Percentiles rank a stretch among this genome's conserved stretches.
Evolutionary conservation across 805 yeast genomes (phyloP).

Genomic region (Candida silvatica): DNA sequence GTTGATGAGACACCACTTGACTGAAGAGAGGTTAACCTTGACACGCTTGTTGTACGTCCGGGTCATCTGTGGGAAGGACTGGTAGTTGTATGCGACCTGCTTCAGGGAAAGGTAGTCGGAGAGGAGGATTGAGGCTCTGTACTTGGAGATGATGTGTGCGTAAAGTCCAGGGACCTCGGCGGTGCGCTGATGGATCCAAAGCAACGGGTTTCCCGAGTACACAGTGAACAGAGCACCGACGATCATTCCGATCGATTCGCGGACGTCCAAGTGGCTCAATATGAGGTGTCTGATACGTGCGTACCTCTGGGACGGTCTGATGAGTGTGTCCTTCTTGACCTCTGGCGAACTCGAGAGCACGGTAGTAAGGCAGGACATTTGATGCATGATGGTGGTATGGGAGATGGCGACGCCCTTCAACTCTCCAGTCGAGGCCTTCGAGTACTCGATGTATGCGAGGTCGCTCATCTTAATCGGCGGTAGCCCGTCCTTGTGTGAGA

Average conservation of each 20-base stretch:
- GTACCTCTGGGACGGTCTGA: constrained; percentile 44
- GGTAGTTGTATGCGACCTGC: constrained; percentile 87
- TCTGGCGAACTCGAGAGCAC: constrained; percentile 57
- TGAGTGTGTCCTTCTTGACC: constrained; percentile 24
- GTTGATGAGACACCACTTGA: constrained; percentile 85
- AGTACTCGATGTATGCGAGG: constrained; percentile 88
- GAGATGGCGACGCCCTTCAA: constrained; percentile 89
- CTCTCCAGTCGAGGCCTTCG: constrained; percentile 85
- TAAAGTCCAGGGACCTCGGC: constrained; percentile 80
- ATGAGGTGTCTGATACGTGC: constrained; percentile 44
- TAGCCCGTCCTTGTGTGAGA: constrained; percentile 46
- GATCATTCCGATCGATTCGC: constrained; percentile 81
- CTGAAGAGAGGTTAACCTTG: constrained; percentile 67
- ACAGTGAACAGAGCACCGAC: constrained; percentile 74
- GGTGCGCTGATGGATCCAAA: constrained; percentile 70
- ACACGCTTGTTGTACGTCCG: constrained; percentile 69
- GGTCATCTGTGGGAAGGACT: constrained; percentile 78
- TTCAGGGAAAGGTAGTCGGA: constrained; percentile 87
- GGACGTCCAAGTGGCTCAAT: constrained; percentile 55
- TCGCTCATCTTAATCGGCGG: constrained; percentile 72
- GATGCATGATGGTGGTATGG: constrained; percentile 81
- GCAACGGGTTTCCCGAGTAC: constrained; percentile 72
- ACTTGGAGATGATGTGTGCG: constrained; percentile 68
- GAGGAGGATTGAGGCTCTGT: constrained; percentile 62
- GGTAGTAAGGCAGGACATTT: constrained; percentile 68